phyloP scores from a whole-genome alignment of 805 yeast genomes.

The Candida ovalis region DNA sequence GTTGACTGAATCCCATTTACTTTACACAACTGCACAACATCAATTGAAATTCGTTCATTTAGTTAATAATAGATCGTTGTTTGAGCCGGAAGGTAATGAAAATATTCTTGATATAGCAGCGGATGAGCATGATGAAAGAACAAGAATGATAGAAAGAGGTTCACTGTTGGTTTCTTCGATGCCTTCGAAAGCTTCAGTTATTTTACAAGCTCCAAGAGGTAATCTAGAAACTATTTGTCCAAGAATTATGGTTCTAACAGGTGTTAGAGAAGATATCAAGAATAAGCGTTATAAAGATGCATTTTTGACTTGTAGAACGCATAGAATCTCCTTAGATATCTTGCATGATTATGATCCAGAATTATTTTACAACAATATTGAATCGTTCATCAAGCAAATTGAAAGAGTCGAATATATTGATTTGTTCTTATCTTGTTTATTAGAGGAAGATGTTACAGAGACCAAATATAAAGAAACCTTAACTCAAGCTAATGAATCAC shows the following conservation, averaged over 20 bases:
- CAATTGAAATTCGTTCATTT: constrained; percentile 79
- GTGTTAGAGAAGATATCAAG: constrained; percentile 68
- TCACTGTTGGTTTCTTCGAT: constrained; percentile 76
- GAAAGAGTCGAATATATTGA: constrained; percentile 75
- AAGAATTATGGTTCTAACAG: constrained; percentile 83
- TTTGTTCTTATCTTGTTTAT: constrained; percentile 78
- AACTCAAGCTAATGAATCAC: constrained; percentile 3
- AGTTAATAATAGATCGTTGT: constrained; percentile 20
- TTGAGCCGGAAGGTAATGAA: constrained; percentile 14
- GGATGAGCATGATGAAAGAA: constrained; percentile 63
- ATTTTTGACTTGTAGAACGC: constrained; percentile 78
- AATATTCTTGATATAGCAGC: constrained; percentile 9
- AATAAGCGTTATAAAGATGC: constrained; percentile 63
- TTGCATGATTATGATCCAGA: constrained; percentile 83
- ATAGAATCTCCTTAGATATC: constrained; percentile 86
- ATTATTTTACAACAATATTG: constrained; percentile 59
- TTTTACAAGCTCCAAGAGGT: constrained; percentile 93
- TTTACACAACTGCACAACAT: constrained; percentile 87
- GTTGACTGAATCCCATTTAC: constrained; percentile 64
- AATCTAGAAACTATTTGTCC: constrained; percentile 93
- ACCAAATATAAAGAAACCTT: constrained; percentile 81
- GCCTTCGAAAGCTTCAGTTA: constrained; percentile 78
- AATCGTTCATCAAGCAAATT: constrained; percentile 65
- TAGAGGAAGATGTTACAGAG: constrained; percentile 78
- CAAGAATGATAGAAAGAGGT: constrained; percentile 87